Evolutionary conservation across 768 basidiomycete species (phyloP).

Genomic region (Russula vinacea): DNA sequence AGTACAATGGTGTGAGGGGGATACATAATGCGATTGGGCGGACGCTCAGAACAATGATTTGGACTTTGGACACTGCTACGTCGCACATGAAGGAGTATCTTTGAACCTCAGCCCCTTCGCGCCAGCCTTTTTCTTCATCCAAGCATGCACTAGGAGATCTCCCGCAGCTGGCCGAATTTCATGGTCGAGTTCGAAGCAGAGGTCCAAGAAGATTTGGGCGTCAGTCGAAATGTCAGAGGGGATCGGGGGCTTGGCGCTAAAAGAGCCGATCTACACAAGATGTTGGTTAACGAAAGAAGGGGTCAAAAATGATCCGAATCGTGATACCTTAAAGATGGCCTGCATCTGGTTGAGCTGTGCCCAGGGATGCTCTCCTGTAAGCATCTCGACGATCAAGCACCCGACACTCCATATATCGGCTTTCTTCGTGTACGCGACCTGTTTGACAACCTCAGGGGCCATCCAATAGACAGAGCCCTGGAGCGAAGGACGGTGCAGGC

Average conservation of each 20-base stretch:
- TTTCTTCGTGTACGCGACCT: conserved; percentile 85
- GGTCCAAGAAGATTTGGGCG: conserved; percentile 80
- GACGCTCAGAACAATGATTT: background rate
- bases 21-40: background rate
- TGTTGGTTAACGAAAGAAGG: conserved; percentile 1
- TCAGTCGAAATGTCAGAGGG: conserved; percentile 90
- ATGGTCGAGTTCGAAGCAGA: conserved; percentile 85
- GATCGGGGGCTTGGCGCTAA: conserved; percentile 76
- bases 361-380: conserved; percentile 94
- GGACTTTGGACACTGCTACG: background rate
- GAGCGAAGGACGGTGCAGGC: conserved; percentile 83
- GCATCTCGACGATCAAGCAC: conserved; percentile 93
- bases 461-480: conserved; percentile 99
- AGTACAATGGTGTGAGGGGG: conserved; percentile 12
- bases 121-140: conserved; percentile 45
- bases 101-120: conserved; percentile 17
- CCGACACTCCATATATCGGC: conserved; percentile 98
- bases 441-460: conserved; percentile 98
- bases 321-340: conserved; percentile 88
- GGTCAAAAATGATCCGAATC: background rate
- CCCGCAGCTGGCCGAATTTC: conserved; percentile 74
- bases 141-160: conserved; percentile 70
- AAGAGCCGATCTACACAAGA: conserved; percentile 76
- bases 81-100: conserved; percentile 4
- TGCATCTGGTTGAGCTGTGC: conserved; percentile 98